Evolutionary conservation across 202 grass and related monocot genomes (phyloP), one percentile per base, ranked within the genome.

Genomic region (Hordeum pubiflorum): DNA sequence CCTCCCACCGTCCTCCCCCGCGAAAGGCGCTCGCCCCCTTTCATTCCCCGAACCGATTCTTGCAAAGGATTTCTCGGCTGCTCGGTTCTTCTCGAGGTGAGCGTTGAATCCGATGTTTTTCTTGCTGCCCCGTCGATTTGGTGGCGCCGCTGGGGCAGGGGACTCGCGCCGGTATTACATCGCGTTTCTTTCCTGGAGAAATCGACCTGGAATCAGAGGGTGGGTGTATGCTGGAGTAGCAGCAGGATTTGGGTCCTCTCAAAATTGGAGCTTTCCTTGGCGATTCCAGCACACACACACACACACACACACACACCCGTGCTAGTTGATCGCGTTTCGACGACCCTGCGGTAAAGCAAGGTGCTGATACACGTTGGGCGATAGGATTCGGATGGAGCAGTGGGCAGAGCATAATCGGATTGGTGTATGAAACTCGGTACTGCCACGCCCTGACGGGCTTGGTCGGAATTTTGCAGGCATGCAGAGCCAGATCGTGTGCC

Each of bases 401-500:
- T 8, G 61, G 61, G 29, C 14, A 4, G 23, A 5, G 46, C 32
- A 6, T 7, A 14, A 67, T 59, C 67, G 15, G 62, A 26, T 76
- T 72, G 20, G 10, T n/a, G 17, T 18, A 7, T 81, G 65, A 12
- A 46, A 72, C 66, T 23, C 0, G 24, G 5, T 31, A 0, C 23
- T 40, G 27, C 48, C 11, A 12, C 43, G 37, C 10, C 37, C 58
- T 89, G 43, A 76, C 14, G 1, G 46, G 3, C 38, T n/a, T 79
- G 66, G 65, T n/a, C 1, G 58, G 23, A 41, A 75, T 74, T 63
- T 77, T 78, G 67, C 91, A 85, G 94, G 87, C 65, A 84, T 93
- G 71, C 81, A 91, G 84, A 88, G 89, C 87, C 91, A 93, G 75
- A 86, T 97, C 29, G 89, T 97, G 62, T 97, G 94, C 83, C 81